Evolutionary conservation across 1,284 basidiomycete species (phyloP).

Genomic region (Kwoniella shivajii): DNA sequence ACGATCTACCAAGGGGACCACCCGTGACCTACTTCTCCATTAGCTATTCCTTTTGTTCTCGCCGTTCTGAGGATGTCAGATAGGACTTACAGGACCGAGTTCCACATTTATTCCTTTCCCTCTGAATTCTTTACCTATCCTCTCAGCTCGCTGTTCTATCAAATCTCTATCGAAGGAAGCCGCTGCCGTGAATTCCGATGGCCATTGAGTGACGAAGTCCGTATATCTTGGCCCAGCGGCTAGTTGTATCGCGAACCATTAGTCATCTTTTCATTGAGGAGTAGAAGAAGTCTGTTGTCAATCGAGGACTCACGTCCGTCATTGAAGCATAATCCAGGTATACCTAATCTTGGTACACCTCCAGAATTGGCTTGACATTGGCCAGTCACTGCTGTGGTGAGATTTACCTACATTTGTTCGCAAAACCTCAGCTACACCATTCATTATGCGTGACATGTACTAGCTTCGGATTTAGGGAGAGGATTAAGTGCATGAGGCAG

Average conservation of each 20-base stretch:
- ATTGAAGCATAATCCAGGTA: constrained; percentile 66
- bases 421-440: no score
- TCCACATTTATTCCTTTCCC: constrained; percentile 52
- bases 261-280: no score
- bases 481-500: neutral
- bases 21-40: constrained; percentile 47
- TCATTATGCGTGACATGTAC: no score
- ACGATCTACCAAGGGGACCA: constrained; percentile 53
- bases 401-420: constrained; percentile 42
- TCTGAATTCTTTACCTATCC: constrained; percentile 57
- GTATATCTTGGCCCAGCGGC: constrained; percentile 56
- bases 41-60: neutral
- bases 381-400: constrained; percentile 49
- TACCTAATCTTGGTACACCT: constrained; percentile 52
- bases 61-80: neutral
- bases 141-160: constrained; percentile 51
- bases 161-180: constrained; percentile 57
- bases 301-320: constrained; percentile 57
- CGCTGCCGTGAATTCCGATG: constrained; percentile 56
- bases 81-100: constrained; percentile 42
- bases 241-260: constrained; percentile 65
- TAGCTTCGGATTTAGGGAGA: no score
- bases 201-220: constrained; percentile 55
- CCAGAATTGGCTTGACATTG: constrained; percentile 68
- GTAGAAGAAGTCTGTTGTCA: no score